These are phyloP conservation scores for Fraxinus americana DNA, from an alignment of 257 asterid genomes.

Conservation along the genomic window DNA sequence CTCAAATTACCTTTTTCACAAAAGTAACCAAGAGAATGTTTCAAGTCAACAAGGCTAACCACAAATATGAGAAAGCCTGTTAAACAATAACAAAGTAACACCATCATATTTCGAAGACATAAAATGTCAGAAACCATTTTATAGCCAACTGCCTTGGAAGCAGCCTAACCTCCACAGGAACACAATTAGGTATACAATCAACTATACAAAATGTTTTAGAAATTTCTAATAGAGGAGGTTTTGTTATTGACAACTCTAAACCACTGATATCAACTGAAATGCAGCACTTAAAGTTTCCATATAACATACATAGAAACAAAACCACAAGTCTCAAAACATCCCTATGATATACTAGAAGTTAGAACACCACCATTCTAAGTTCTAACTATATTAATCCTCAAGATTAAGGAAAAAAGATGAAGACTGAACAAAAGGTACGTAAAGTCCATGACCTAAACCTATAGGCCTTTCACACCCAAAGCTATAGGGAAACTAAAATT, in stretches of 20 bases:
- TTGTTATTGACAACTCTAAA: too few species aligned
- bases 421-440: background rate
- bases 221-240: too few species aligned
- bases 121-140: background rate
- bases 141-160: too few species aligned
- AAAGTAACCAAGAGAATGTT: background rate
- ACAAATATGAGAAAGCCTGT: background rate
- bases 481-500: background rate
- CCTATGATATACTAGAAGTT: background rate
- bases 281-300: background rate
- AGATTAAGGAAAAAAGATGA: background rate
- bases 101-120: background rate
- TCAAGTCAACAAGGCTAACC: conserved; percentile 15
- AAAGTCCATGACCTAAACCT: background rate
- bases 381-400: conserved; percentile 12
- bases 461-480: background rate
- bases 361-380: background rate
- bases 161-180: too few species aligned
- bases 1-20: background rate
- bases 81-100: background rate
- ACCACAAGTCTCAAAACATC: conserved; percentile 6
- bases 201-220: too few species aligned
- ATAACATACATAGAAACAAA: background rate
- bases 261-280: background rate
- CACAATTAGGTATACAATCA: background rate